Evolutionary conservation across 129 eudicot species (phyloP).

Genomic region (Ambrosia trifida): DNA sequence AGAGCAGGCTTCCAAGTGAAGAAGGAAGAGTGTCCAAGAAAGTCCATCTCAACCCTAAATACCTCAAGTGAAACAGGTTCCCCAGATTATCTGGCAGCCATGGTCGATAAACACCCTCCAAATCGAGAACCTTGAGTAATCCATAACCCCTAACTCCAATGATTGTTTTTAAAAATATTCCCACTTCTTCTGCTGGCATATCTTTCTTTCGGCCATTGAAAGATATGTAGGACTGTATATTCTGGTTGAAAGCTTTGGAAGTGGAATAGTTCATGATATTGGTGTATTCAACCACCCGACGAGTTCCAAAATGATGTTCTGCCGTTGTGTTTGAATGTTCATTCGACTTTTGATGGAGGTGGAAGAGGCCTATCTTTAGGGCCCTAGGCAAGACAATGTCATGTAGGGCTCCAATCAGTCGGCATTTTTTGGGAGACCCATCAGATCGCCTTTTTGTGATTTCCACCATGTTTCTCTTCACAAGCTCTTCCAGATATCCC

Average conservation of each 20-base stretch:
- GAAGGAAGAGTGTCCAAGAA: slow-evolving; percentile 33
- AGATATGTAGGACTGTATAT: slow-evolving; percentile 35
- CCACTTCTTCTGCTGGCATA: slow-evolving; percentile 34
- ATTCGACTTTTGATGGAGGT: slow-evolving; percentile 24
- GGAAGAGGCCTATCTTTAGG: slow-evolving; percentile 34
- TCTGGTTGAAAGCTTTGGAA: slow-evolving; percentile 19
- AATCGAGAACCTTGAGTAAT: slow-evolving; percentile 38
- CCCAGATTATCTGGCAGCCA: slow-evolving; percentile 32
- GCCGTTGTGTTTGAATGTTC: slow-evolving; percentile 7
- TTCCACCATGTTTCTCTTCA: slow-evolving; percentile 43
- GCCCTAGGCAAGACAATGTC: slow-evolving; percentile 31
- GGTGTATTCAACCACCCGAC: slow-evolving; percentile 30
- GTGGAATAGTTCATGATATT: slow-evolving; percentile 24
- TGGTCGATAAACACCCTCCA: slow-evolving; percentile 36
- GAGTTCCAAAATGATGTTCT: slow-evolving; percentile 18
- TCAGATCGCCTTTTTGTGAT: slow-evolving; percentile 19
- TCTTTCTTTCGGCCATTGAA: slow-evolving; percentile 36
- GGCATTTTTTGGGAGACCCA: slow-evolving; percentile 38
- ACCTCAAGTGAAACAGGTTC: slow-evolving; percentile 30
- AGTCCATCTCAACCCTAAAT: slow-evolving; percentile 33
- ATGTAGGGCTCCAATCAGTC: slow-evolving; percentile 28
- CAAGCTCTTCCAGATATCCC: slow-evolving; percentile 40
- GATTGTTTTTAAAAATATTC: slow-evolving; percentile 28
- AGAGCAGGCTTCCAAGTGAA: slow-evolving; percentile 28
- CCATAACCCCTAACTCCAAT: slow-evolving; percentile 31